Percentiles rank a stretch among this genome's conserved stretches.
phyloP scores from a whole-genome alignment of 345 rosid genomes.

The Lumnitzera littorea region DNA sequence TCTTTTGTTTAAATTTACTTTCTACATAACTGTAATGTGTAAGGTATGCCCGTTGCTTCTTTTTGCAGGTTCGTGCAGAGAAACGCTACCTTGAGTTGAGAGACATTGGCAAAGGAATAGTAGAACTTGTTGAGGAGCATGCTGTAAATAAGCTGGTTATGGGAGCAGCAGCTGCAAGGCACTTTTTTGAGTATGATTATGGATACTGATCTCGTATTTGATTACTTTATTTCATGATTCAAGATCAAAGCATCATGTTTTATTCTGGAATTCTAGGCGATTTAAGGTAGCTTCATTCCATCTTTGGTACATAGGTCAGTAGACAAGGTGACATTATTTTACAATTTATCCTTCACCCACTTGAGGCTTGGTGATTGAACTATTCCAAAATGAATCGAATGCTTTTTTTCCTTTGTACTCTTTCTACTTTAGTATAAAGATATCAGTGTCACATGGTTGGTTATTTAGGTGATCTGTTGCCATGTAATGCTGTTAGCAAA shows the following conservation, averaged over 20 bases:
- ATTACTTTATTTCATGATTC: not conserved
- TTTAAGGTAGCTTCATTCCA: too few species aligned
- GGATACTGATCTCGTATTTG: not conserved
- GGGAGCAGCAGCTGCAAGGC: conserved; percentile 73
- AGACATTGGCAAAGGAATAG: conserved; percentile 52
- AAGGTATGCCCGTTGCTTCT: not conserved
- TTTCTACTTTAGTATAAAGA: too few species aligned
- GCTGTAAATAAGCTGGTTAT: conserved; percentile 52
- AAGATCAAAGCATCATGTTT: not conserved
- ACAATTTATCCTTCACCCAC: too few species aligned
- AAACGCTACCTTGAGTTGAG: conserved; percentile 37
- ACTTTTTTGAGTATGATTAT: conserved; percentile 33
- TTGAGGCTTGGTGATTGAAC: too few species aligned
- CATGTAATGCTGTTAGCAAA: too few species aligned
- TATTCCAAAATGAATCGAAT: too few species aligned
- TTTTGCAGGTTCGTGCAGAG: conserved; percentile 35
- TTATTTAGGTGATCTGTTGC: too few species aligned
- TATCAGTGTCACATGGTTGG: too few species aligned
- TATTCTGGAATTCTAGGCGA: too few species aligned
- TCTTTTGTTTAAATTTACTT: not conserved
- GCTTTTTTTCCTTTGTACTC: too few species aligned
- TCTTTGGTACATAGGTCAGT: too few species aligned
- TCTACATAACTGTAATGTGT: not conserved
- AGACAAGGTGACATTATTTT: too few species aligned
- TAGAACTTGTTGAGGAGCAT: conserved; percentile 51